Evolutionary conservation across 2,329 filamentous ascomycete genomes (phyloP).

Genomic region (Fusarium gaditjirri): DNA sequence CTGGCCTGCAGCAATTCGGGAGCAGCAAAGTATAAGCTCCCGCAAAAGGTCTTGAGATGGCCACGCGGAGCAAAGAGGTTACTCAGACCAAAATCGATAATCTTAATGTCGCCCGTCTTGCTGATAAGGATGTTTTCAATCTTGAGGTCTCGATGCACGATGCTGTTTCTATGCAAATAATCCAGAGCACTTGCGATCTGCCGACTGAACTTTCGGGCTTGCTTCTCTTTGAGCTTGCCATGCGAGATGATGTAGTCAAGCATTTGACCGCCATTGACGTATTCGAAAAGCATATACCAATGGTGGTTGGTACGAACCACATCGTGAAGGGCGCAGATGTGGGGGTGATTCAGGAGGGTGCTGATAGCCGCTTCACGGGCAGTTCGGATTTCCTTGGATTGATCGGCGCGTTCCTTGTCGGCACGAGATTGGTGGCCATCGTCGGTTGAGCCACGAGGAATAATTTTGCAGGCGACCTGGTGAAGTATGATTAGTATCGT

Average conservation of each 20-base stretch:
- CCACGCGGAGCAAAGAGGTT: slow-evolving; percentile 90
- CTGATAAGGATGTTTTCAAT: slow-evolving; percentile 99
- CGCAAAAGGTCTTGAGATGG: slow-evolving; percentile 95
- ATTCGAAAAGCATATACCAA: slow-evolving; percentile 99
- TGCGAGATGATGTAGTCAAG: slow-evolving; percentile 99
- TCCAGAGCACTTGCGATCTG: slow-evolving; percentile 97
- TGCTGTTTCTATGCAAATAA: slow-evolving; percentile 98
- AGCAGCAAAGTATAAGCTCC: slow-evolving; percentile 96
- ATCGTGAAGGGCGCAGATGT: slow-evolving; percentile 95
- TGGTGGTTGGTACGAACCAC: slow-evolving; percentile 96
- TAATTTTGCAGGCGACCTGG: slow-evolving; percentile 93
- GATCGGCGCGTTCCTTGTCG: slow-evolving; percentile 89
- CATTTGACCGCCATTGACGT: slow-evolving; percentile 99
- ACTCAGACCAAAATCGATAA: slow-evolving; percentile 97
- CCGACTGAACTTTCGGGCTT: slow-evolving; percentile 95
- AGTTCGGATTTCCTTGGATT: slow-evolving; percentile 95
- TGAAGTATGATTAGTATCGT: slow-evolving; percentile 23
- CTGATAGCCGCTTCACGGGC: slow-evolving; percentile 97
- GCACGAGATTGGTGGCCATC: slow-evolving; percentile 78
- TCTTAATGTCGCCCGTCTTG: slow-evolving; percentile 99
- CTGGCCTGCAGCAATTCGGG: slow-evolving; percentile 93
- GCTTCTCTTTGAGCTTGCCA: slow-evolving; percentile 96
- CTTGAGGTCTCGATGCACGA: slow-evolving; percentile 96
- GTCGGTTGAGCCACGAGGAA: slow-evolving; percentile 88
- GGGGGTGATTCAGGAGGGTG: slow-evolving; percentile 91